Evolutionary conservation across 306 rosid genomes (phyloP).

Genomic region (Begonia masoniana): DNA sequence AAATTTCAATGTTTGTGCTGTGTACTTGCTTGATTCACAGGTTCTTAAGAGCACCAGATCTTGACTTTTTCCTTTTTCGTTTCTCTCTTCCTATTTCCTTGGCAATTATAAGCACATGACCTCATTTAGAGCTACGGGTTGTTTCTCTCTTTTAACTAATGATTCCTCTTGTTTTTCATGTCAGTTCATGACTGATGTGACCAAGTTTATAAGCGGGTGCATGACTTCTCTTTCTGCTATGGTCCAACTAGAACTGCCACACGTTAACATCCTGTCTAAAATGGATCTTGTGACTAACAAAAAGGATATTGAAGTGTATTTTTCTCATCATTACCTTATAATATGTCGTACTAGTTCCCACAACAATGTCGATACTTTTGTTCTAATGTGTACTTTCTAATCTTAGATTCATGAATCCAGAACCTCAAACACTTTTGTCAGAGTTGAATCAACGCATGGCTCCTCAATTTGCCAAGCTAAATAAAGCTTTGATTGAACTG

Average conservation of each 20-base stretch:
- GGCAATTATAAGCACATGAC: neutral
- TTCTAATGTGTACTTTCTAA: neutral
- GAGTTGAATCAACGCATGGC: slow-evolving; percentile 76
- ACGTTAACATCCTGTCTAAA: slow-evolving; percentile 87
- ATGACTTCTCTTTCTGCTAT: slow-evolving; percentile 80
- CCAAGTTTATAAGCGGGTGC: slow-evolving; percentile 94
- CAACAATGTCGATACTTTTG: neutral
- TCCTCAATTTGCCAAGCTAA: slow-evolving; percentile 79
- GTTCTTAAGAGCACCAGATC: slow-evolving; percentile 22
- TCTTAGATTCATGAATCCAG: slow-evolving; percentile 65
- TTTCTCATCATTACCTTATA: slow-evolving; percentile 5
- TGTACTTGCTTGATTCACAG: slow-evolving; percentile 91
- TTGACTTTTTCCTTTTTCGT: slow-evolving; percentile 1
- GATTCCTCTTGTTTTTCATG: slow-evolving; percentile 1
- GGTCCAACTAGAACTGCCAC: slow-evolving; percentile 86
- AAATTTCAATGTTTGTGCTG: slow-evolving; percentile 72
- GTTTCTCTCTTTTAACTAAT: slow-evolving; percentile 4
- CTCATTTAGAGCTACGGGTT: neutral
- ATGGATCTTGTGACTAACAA: slow-evolving; percentile 82
- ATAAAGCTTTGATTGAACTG: slow-evolving; percentile 75
- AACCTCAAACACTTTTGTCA: slow-evolving; percentile 53
- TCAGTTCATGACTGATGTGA: slow-evolving; percentile 81
- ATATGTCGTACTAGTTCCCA: neutral
- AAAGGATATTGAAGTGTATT: slow-evolving; percentile 66
- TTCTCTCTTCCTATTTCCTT: neutral